A percentile compares a stretch with the other conserved stretches of the same genome.
Evolutionary conservation across 768 basidiomycete genomes (phyloP).

Genomic region (Boletus tomentosulus): DNA sequence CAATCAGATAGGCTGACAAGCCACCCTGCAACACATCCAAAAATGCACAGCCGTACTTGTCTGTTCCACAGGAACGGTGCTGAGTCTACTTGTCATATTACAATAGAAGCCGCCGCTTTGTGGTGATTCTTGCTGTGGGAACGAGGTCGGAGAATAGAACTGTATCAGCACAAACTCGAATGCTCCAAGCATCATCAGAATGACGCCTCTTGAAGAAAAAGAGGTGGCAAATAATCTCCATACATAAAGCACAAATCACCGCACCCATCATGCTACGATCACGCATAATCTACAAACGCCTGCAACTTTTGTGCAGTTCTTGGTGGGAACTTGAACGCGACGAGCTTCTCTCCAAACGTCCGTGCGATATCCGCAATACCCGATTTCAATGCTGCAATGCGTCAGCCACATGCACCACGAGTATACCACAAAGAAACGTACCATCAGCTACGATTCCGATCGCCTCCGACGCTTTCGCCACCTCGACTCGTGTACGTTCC

Average conservation of each 20-base stretch:
- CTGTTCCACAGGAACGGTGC: background rate
- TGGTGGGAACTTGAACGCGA: slow-evolving; percentile 78
- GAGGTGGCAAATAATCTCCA: background rate
- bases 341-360: slow-evolving; percentile 71
- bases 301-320: slow-evolving; percentile 63
- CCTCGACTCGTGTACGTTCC: slow-evolving; percentile 44
- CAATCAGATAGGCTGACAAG: background rate
- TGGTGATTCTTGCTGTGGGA: too few relatives aligned
- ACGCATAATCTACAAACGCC: slow-evolving; percentile 64
- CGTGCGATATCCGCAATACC: slow-evolving; percentile 61
- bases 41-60: background rate
- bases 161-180: too few relatives aligned
- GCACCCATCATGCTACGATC: background rate
- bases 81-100: background rate
- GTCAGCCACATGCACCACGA: background rate
- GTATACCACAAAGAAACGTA: slow-evolving; percentile 29
- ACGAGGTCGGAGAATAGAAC: too few relatives aligned
- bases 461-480: slow-evolving; percentile 51
- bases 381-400: slow-evolving; percentile 53
- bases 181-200: too few relatives aligned
- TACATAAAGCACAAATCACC: background rate
- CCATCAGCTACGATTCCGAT: slow-evolving; percentile 55
- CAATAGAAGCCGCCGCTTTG: background rate
- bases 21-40: background rate
- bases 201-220: background rate